Conservation (phyloP, 495 filamentous ascomycete genomes). For the Penicillium roqueforti region DNA sequence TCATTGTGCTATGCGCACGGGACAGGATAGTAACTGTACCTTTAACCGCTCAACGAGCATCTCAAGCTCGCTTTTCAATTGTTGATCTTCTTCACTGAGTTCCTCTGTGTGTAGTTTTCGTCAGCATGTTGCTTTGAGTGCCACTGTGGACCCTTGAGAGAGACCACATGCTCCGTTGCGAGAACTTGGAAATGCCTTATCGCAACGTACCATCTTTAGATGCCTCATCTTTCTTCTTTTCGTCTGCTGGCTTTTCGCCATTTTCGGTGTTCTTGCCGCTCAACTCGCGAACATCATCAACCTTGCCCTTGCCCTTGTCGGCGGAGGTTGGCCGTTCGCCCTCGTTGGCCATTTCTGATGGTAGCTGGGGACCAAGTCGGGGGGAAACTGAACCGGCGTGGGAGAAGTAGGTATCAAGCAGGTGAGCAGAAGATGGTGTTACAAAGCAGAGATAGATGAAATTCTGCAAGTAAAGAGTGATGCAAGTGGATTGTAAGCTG, state of each 20-base stretch:
- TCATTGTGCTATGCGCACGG: constrained; percentile 14
- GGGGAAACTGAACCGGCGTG: constrained; percentile 8
- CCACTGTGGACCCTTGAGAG: background rate
- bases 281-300: constrained; percentile 55
- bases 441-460: constrained; percentile 17
- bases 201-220: constrained; percentile 51
- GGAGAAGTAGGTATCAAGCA: background rate
- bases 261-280: constrained; percentile 62
- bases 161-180: constrained; percentile 12
- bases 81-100: constrained; percentile 95
- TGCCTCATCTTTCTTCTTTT: constrained; percentile 68
- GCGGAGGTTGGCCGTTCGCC: constrained; percentile 76
- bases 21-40: constrained; percentile 47
- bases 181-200: constrained; percentile 1
- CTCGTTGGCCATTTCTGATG: constrained; percentile 78
- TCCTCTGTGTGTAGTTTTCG: constrained; percentile 56
- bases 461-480: constrained; percentile 29
- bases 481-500: constrained; percentile 39
- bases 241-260: constrained; percentile 66
- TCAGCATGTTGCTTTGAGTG: constrained; percentile 8
- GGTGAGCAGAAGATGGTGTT: constrained; percentile 1
- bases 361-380: constrained; percentile 34
- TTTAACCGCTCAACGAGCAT: constrained; percentile 96
- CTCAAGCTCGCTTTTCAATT: constrained; percentile 96
- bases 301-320: constrained; percentile 97